These are phyloP conservation scores for Oryza officinalis DNA, from an alignment of 176 grass and related monocot genomes.

Conservation along the genomic window DNA sequence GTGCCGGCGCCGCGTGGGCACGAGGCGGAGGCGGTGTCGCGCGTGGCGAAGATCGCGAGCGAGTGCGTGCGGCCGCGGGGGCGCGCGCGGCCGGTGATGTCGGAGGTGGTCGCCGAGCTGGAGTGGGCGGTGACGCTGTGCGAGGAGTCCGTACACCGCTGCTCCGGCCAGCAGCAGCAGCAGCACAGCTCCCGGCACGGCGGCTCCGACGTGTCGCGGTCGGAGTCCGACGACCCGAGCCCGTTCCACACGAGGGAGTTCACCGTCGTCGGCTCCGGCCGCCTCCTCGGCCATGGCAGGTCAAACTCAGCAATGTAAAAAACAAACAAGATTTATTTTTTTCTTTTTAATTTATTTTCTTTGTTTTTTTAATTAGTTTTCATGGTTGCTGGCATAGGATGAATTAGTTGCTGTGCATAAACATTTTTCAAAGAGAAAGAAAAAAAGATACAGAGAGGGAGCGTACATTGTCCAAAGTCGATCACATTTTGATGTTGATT, in stretches of 20 bases:
- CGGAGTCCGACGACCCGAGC: constrained; percentile 53
- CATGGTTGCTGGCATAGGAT: constrained; percentile 19
- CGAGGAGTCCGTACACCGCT: constrained; percentile 27
- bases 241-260: constrained; percentile 43
- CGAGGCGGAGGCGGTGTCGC: constrained; percentile 65
- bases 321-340: background rate
- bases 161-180: background rate
- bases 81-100: constrained; percentile 64
- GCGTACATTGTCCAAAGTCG: background rate
- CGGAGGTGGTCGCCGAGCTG: constrained; percentile 67
- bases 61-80: constrained; percentile 69
- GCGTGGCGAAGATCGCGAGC: constrained; percentile 52
- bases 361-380: background rate
- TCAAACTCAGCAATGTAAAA: constrained; percentile 44
- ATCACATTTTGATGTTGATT: constrained; percentile 26
- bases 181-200: constrained; percentile 34
- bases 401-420: constrained; percentile 52
- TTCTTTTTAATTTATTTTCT: background rate
- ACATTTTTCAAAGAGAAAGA: background rate
- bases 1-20: constrained; percentile 40
- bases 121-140: constrained; percentile 71
- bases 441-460: background rate
- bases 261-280: constrained; percentile 12
- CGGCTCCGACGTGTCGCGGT: constrained; percentile 49
- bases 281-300: constrained; percentile 18